Evolutionary conservation across 306 rosid species (phyloP).

Genomic region (Benincasa hispida): DNA sequence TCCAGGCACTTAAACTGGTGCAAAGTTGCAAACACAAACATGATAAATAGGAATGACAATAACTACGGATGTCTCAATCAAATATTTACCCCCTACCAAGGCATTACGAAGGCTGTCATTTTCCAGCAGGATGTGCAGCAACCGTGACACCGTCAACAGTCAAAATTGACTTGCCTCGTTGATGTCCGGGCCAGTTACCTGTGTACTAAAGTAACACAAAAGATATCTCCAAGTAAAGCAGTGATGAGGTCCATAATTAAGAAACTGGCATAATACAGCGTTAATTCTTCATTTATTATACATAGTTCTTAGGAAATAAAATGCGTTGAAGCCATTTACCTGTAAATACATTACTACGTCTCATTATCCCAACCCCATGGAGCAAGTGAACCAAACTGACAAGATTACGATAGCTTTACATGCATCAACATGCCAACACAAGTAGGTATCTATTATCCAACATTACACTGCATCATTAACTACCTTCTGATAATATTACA

Average conservation of each 20-base stretch:
- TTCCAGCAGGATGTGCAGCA: not conserved
- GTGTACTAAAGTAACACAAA: not conserved
- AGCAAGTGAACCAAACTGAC: not conserved
- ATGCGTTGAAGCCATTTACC: not conserved
- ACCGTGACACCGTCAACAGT: not conserved
- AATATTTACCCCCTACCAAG: not conserved
- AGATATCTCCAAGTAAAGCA: not conserved
- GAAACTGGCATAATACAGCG: not conserved
- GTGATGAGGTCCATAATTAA: not conserved
- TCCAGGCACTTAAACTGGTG: not conserved
- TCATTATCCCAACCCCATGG: not conserved
- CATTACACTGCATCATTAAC: not conserved
- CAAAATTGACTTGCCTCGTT: not conserved
- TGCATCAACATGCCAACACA: not conserved
- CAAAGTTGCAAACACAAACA: not conserved
- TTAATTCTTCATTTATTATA: not conserved
- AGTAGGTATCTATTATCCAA: not conserved
- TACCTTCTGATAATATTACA: conserved; percentile 2
- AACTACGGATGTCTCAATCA: not conserved
- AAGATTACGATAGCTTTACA: not conserved
- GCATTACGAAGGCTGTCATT: not conserved
- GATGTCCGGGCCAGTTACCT: conserved; percentile 2
- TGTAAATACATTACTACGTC: not conserved
- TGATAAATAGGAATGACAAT: not conserved
- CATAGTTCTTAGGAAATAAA: not conserved